Percentiles rank a stretch among this genome's conserved stretches.
Conservation (phyloP, 2,329 filamentous ascomycete genomes). For the Talaromyces sp. region DNA sequence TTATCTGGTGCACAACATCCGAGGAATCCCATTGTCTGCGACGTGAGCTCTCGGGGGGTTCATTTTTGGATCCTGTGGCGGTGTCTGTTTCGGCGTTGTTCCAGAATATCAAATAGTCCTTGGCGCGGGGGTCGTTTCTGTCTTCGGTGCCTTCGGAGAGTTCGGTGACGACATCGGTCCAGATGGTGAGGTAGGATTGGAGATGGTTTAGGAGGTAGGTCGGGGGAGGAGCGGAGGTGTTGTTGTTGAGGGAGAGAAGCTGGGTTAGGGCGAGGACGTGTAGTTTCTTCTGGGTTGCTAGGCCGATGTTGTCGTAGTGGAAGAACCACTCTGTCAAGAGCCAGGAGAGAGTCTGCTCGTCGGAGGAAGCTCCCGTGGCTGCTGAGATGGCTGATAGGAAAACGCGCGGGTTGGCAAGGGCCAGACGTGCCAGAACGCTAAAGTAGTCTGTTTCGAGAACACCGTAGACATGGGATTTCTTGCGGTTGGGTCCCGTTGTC, state of each 20-base stretch:
- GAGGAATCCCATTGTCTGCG: conserved; percentile 34
- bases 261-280: conserved; percentile 42
- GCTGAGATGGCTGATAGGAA: conserved; percentile 52
- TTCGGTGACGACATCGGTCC: conserved; percentile 42
- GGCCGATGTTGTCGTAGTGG: conserved; percentile 44
- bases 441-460: conserved; percentile 82
- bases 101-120: conserved; percentile 11
- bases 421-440: conserved; percentile 71
- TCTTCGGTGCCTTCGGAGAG: conserved; percentile 37
- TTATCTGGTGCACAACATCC: conserved; percentile 39
- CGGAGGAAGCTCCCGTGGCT: conserved; percentile 22
- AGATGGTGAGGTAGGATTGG: conserved; percentile 42
- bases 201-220: conserved; percentile 36
- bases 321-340: conserved; percentile 43
- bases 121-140: conserved; percentile 18
- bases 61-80: conserved; percentile 20
- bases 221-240: conserved; percentile 33
- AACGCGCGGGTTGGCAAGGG: conserved; percentile 63
- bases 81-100: conserved; percentile 17
- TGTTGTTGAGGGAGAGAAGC: conserved; percentile 34
- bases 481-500: conserved; percentile 73
- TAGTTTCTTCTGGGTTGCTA: conserved; percentile 42
- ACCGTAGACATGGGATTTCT: conserved; percentile 62
- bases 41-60: conserved; percentile 37
- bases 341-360: conserved; percentile 35